These are phyloP conservation scores for Grosmannia clavigera DNA, from an alignment of 2,329 filamentous ascomycete species.

Conservation along the genomic window DNA sequence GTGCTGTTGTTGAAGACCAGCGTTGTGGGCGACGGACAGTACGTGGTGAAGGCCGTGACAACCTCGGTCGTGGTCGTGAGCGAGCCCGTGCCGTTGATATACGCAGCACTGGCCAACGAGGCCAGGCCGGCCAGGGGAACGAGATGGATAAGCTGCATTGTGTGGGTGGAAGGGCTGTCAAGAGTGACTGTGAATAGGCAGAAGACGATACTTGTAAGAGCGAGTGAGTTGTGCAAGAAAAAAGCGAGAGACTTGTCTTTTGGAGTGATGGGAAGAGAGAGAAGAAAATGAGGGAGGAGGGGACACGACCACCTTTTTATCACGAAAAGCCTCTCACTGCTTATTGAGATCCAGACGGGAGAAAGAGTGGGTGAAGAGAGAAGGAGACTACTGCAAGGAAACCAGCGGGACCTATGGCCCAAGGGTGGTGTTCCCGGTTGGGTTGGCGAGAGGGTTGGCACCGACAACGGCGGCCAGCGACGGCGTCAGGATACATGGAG, in stretches of 20 bases:
- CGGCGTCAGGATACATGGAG: too few relatives aligned
- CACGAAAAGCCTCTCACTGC: background rate
- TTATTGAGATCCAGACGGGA: background rate
- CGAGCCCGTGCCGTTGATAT: background rate
- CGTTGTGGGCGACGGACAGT: constrained; percentile 58
- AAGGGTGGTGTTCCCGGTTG: too few relatives aligned
- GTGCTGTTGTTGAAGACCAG: constrained; percentile 56
- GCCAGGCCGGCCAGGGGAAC: constrained; percentile 10
- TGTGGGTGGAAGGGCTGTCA: background rate
- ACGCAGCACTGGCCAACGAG: constrained; percentile 1
- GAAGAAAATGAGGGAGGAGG: background rate
- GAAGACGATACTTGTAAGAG: background rate
- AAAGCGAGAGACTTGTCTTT: constrained; percentile 7
- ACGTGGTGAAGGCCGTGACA: constrained; percentile 55
- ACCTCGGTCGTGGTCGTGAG: constrained; percentile 18
- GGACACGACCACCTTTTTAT: background rate
- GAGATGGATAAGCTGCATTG: constrained; percentile 9
- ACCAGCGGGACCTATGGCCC: background rate
- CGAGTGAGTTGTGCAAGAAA: background rate
- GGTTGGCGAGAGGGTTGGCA: background rate
- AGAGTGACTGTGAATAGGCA: background rate
- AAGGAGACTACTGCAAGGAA: background rate
- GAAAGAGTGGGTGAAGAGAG: too few relatives aligned
- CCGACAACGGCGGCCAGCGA: too few relatives aligned
- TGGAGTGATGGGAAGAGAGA: background rate